Base-by-base conservation (phyloP, 1,284 basidiomycete genomes). In the Microstroma glucosiphilum region DNA sequence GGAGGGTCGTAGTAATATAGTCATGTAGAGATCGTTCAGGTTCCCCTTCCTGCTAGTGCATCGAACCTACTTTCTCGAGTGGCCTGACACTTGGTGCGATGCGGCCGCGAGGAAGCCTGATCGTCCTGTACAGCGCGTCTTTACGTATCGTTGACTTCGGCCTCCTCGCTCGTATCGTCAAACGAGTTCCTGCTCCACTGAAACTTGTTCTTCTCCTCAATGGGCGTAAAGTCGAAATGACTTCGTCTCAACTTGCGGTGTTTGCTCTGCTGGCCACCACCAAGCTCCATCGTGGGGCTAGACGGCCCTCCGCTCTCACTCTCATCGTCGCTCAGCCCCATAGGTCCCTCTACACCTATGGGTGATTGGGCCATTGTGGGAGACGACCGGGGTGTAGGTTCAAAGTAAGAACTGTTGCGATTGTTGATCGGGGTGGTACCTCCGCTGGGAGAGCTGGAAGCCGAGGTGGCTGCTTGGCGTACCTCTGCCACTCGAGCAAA, bases 341-440 rank as follows among this genome's bases (percentile, higher is more conserved):
- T 25, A 37, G 70, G 65, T 23, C 72, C 72, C 11, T 73, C 72
- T 1, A 73, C 72, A 13, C 72, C 72, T 0, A 73, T 66, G 12
- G 66, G 60, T 12, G 69, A 67, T n/a, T 60, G n/a, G 1, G 49
- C 60, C n/a, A 49, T 26, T 19, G 13, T 26, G 42, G 62, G 62
- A 15, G 42, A 56, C 23, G 26, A 19, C 30, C 30, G 30, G 30
- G 62, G 54, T 11, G 46, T 40, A 40, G 40, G 40, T 54, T 17
- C 9, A 37, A 46, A 9, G 26, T 23, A 25, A 13, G 17, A 11
- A 13, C 46, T 40, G 15, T n/a, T 51, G 6, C 3, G 7, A n/a
- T 37, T 30, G 55, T 40, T 40, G 17, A 37, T 19, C 6, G 23
- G 19, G 13, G 49, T 49, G 2, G 58, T 60, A 9, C 19, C 40